Base-by-base conservation (phyloP, 169 alveolate genomes). In the Plasmodium vivax region DNA sequence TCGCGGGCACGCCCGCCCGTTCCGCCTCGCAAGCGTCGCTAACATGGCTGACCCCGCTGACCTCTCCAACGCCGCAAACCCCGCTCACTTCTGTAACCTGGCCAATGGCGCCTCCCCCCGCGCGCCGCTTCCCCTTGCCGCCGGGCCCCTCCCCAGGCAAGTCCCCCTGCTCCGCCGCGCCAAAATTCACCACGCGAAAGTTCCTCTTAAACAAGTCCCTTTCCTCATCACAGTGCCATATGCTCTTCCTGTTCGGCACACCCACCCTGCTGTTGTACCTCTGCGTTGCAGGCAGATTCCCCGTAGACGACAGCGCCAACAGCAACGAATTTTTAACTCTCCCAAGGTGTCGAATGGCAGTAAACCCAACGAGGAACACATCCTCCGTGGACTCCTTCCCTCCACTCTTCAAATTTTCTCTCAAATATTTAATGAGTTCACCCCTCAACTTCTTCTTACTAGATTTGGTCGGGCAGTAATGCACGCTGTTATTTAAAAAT, bases 391-490 rank as follows among this genome's bases (percentile, higher is more conserved):
- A 10, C 6, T 68, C 38, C 77, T 68, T 30, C 0, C 43, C 34
- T 68, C 32, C 77, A 8, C 3, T 71, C 2, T 90, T 79, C 73
- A 90, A 47, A 62, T 80, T 80, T 9, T 14, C 51, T 30, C 94
- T 10, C 77, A 90, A 12, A 80, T 34, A 90, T 38, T 90, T 79
- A 23, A 90, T 41, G 16, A 90, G n/a, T 90, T 90, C 94, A 4
- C 77, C 74, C 51, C 83, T 79, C 45, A 90, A 62, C 14, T 74
- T 90, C 72, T 80, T 90, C 54, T 90, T 90, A n/a, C 23, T 90
- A 0, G 94, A 79, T n/a, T 79, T 90, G 2, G 72, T 79, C 38
- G 94, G 94, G 23, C 94, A 90, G 36, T 80, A 90, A 80, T 90
- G 94, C 0, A 41, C 51, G 68, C 83, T 74, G 23, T 36, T 80